These are phyloP conservation scores for Ananas comosus DNA, from an alignment of 176 grass and related monocot species.

Conservation along the genomic window DNA sequence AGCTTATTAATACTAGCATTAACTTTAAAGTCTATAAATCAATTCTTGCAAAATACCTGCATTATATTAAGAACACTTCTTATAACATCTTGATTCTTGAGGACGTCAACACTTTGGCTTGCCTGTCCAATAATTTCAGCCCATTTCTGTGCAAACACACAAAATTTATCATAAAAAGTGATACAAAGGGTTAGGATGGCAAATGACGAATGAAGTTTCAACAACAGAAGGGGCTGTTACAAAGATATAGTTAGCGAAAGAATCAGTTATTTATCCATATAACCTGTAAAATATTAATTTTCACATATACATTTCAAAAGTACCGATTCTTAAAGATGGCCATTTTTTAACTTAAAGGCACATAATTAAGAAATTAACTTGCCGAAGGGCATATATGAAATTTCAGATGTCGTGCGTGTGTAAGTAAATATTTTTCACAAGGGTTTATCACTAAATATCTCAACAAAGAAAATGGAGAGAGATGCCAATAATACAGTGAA, in stretches of 20 bases:
- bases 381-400: too few species aligned
- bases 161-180: constrained; percentile 21
- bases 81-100: constrained; percentile 98
- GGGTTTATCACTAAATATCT: too few species aligned
- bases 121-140: constrained; percentile 99
- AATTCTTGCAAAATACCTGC: constrained; percentile 59
- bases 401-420: too few species aligned
- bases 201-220: constrained; percentile 4
- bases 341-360: too few species aligned
- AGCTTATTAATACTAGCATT: not conserved
- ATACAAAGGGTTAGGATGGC: constrained; percentile 1
- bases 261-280: too few species aligned
- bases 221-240: not conserved
- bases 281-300: too few species aligned
- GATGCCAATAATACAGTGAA: not conserved
- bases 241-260: too few species aligned
- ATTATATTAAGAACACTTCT: constrained; percentile 98
- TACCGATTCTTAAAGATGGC: too few species aligned
- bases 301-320: too few species aligned
- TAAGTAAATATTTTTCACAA: too few species aligned
- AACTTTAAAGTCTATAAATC: too few species aligned
- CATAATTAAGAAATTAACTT: too few species aligned
- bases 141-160: constrained; percentile 76
- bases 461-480: not conserved
- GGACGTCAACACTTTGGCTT: constrained; percentile 83